Percentiles rank a stretch among this genome's conserved stretches.
These are phyloP conservation scores for Beta macrorhiza DNA, from an alignment of 179 eudicot genomes.

Conservation along the genomic window DNA sequence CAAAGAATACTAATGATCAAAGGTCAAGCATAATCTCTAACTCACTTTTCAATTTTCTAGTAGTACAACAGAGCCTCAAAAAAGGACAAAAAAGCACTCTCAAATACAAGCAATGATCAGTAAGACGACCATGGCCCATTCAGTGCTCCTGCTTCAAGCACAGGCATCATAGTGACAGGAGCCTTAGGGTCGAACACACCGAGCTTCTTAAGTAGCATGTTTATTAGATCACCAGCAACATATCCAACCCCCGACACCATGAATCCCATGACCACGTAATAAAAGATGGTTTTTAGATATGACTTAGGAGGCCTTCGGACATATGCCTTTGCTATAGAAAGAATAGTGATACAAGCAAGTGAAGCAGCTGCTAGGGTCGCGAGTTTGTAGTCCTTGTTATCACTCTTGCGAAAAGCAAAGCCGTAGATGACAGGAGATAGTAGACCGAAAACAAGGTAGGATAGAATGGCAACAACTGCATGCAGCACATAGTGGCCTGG, in stretches of 20 bases:
- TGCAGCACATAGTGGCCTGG: slow-evolving; percentile 60
- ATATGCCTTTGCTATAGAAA: slow-evolving; percentile 63
- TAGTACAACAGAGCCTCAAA: background rate
- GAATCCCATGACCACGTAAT: slow-evolving; percentile 46
- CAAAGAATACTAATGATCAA: background rate
- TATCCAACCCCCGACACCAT: slow-evolving; percentile 67
- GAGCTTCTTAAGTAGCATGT: slow-evolving; percentile 50
- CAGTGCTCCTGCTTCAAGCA: slow-evolving; percentile 23
- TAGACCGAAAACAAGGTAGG: slow-evolving; percentile 68
- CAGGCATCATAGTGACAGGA: slow-evolving; percentile 27
- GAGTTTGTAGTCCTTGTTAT: slow-evolving; percentile 64
- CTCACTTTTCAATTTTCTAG: background rate
- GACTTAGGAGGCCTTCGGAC: slow-evolving; percentile 48
- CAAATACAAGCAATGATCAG: slow-evolving; percentile 12
- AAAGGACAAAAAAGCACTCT: too few relatives aligned
- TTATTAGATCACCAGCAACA: slow-evolving; percentile 53
- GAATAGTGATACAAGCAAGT: slow-evolving; percentile 50
- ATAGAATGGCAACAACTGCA: slow-evolving; percentile 49
- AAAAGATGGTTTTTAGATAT: slow-evolving; percentile 44
- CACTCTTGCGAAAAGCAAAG: slow-evolving; percentile 61
- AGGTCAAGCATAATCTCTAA: background rate
- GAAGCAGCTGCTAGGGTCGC: slow-evolving; percentile 47
- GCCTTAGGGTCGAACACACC: slow-evolving; percentile 45
- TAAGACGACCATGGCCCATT: slow-evolving; percentile 35
- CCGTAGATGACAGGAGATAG: slow-evolving; percentile 63